phyloP scores from a whole-genome alignment of 208 protist species.

The Phytomonas sp. region DNA sequence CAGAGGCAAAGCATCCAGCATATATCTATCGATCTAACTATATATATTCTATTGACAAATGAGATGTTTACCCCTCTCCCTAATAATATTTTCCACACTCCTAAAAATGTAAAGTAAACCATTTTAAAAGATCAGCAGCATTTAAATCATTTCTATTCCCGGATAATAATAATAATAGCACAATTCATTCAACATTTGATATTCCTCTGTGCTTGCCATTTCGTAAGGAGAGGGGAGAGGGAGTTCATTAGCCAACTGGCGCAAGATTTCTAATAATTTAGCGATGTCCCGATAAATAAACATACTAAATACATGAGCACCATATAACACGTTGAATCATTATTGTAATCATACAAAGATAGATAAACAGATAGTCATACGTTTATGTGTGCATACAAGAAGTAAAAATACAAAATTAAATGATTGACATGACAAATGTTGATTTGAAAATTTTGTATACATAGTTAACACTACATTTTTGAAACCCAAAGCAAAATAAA shows the following conservation, averaged over 20 bases:
- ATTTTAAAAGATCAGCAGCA: background rate
- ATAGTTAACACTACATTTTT: background rate
- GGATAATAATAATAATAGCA: background rate
- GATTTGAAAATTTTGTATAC: background rate
- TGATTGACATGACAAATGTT: constrained; percentile 5
- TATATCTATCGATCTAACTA: constrained; percentile 1
- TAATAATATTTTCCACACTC: background rate
- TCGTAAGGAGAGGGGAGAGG: background rate
- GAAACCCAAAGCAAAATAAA: background rate
- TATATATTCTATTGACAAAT: background rate
- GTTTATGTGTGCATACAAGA: background rate
- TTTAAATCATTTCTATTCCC: background rate
- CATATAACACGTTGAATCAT: background rate
- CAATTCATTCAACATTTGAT: background rate
- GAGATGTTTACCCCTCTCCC: background rate
- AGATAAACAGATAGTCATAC: background rate
- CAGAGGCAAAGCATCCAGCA: background rate
- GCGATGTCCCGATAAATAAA: background rate
- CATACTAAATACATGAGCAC: background rate
- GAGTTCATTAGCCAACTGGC: background rate
- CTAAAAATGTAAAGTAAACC: background rate
- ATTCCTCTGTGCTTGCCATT: background rate
- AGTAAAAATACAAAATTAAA: background rate
- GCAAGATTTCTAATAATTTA: background rate
- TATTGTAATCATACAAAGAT: constrained; percentile 2